Conservation (phyloP, 345 rosid species). For the Lepidium sativum region DNA sequence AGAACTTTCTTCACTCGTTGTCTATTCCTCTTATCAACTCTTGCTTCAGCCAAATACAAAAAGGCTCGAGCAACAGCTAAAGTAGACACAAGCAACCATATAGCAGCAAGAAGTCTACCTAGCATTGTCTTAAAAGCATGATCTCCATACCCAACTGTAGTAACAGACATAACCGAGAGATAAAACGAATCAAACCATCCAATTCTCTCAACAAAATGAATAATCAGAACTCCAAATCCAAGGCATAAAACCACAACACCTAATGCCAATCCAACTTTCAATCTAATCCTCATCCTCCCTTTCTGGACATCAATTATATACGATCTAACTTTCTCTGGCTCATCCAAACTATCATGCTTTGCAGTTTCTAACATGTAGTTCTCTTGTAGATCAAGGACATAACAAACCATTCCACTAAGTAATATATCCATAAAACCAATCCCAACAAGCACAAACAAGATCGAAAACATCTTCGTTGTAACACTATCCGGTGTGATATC, state of each 20-base stretch:
- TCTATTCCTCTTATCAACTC: conserved; percentile 86
- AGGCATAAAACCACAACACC: conserved; percentile 78
- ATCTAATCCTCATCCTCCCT: conserved; percentile 93
- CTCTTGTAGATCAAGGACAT: conserved; percentile 92
- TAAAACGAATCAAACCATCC: conserved; percentile 85
- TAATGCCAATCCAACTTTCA: conserved; percentile 89
- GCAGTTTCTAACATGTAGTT: conserved; percentile 54
- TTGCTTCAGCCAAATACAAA: conserved; percentile 72
- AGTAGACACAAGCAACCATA: conserved; percentile 89
- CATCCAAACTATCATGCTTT: conserved; percentile 9
- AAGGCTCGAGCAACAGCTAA: conserved; percentile 84
- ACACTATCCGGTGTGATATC: conserved; percentile 65
- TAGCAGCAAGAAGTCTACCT: conserved; percentile 71
- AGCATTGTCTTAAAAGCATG: conserved; percentile 54
- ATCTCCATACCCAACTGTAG: conserved; percentile 90
- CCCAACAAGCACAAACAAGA: conserved; percentile 82
- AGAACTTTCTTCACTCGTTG: conserved; percentile 70
- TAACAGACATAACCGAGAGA: conserved; percentile 92
- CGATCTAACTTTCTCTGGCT: conserved; percentile 33
- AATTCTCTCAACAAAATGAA: conserved; percentile 72
- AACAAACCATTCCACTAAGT: conserved; percentile 73
- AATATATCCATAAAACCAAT: conserved; percentile 71
- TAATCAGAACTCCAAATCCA: conserved; percentile 66
- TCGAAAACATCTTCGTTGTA: conserved; percentile 66
- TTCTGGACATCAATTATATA: conserved; percentile 75